Base-by-base conservation (phyloP, 1,284 basidiomycete genomes). In the Dichomitus squalens region DNA sequence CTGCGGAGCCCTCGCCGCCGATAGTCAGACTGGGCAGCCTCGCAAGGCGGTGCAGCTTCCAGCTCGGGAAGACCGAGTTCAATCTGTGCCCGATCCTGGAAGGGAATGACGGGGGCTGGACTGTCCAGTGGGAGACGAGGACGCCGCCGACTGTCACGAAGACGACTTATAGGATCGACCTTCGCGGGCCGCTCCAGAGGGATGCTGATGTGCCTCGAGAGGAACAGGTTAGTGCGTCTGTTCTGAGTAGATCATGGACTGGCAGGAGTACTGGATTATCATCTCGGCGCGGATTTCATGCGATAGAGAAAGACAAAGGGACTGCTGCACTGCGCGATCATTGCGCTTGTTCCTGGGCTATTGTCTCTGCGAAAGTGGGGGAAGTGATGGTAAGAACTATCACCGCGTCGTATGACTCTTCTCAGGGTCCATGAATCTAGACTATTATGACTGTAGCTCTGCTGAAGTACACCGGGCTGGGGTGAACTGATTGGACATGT, bases 101-200 rank as follows among this genome's bases (percentile, higher is more conserved):
- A 33, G 63, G 59, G 23, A 65, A 66, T 47, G 57, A 65, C 20
- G 57, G 57, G 20, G 62, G 57, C 23, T 63, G 64, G 65, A 53
- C 53, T 39, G 39, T 74, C 40, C 59, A 61, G 47, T 55, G 49
- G 25, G 64, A 66, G 52, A 57, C 59, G 44, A 49, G 58, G 56
- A 73, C 72, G 29, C 68, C 72, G 33, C 73, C 73, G 33, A 74
- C 71, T 31, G 52, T 71, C 47, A 71, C 71, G 16, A 71, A 66
- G 50, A 69, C 61, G 29, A 54, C 59, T 49, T 75, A 73, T 59
- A 60, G 53, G 51, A 66, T 74, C 54, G 64, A 65, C 21, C 53
- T 75, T 12, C 53, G 54, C 31, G 72, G 66, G 6, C 63, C 71
- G 27, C 65, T 73, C 35, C 57, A 57, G 58, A 65, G 44, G 52